Evolutionary conservation across 768 basidiomycete species (phyloP).

Genomic region (Exsudoporus frostii): DNA sequence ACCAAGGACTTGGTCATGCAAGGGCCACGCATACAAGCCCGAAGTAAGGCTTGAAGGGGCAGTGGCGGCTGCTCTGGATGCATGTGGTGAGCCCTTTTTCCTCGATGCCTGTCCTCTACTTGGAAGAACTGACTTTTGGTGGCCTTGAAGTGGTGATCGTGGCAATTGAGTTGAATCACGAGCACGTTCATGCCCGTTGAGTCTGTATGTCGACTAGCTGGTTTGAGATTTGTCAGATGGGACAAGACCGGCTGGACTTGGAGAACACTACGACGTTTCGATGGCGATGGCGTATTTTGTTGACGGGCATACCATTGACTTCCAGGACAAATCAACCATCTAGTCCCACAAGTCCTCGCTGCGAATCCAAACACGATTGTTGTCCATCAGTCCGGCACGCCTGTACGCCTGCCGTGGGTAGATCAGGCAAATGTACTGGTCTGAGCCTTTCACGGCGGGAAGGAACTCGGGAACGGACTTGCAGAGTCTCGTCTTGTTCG

Average conservation of each 20-base stretch:
- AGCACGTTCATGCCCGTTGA: not conserved
- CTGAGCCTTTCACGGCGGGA: not conserved
- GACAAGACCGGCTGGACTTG: not conserved
- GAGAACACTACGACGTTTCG: not conserved
- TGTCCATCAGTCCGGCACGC: not conserved
- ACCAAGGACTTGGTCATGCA: not conserved
- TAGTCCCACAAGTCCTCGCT: not conserved
- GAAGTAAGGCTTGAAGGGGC: not conserved
- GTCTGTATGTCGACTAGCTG: not conserved
- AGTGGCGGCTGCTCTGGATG: not conserved
- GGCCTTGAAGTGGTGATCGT: not conserved
- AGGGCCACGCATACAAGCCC: not conserved
- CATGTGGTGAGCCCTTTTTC: not conserved
- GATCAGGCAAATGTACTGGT: not conserved
- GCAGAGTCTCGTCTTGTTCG: not conserved
- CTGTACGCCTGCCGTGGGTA: not conserved
- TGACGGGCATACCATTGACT: not conserved
- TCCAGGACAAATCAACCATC: not conserved
- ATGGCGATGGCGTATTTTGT: not conserved
- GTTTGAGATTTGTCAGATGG: not conserved
- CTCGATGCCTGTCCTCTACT: not conserved
- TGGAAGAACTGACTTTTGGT: not conserved
- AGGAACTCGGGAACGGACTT: not conserved
- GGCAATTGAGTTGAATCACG: not conserved
- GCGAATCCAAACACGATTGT: not conserved